Percentiles rank a stretch among this genome's conserved stretches.
These are phyloP conservation scores for Hypoxylon sp. DNA, from an alignment of 2,329 filamentous ascomycete genomes.

Conservation along the genomic window DNA sequence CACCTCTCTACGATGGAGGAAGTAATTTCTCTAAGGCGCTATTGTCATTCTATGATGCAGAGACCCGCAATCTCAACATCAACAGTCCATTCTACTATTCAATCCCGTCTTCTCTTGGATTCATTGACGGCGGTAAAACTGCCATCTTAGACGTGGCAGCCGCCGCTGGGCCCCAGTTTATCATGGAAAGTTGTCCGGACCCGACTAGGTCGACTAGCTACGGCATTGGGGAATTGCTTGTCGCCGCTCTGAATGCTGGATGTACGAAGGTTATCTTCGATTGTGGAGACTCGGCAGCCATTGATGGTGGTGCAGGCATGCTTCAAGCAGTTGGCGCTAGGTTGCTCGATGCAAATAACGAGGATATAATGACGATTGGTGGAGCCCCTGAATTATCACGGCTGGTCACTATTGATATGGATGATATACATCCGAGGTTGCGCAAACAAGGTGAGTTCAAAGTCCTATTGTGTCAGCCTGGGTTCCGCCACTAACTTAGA, in stretches of 20 bases:
- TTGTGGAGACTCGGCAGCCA: not conserved
- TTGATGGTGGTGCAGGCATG: conserved; percentile 12
- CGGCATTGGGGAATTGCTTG: not conserved
- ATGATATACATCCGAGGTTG: not conserved
- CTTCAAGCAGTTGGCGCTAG: conserved; percentile 13
- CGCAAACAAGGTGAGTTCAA: not conserved
- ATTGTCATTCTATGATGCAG: too few species aligned
- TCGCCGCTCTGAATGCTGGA: not conserved
- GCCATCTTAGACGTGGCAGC: not conserved
- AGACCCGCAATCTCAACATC: not conserved
- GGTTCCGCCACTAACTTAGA: not conserved
- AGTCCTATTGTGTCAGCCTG: not conserved
- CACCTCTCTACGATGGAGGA: not conserved
- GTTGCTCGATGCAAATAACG: not conserved
- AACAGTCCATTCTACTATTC: not conserved
- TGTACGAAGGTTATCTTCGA: conserved; percentile 1
- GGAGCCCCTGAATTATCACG: not conserved
- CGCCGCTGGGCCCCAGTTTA: not conserved
- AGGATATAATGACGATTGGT: not conserved
- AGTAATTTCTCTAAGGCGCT: not conserved
- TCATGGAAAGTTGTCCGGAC: not conserved
- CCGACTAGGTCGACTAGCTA: conserved; percentile 1
- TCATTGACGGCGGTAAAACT: not conserved
- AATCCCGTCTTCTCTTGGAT: not conserved
- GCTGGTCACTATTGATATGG: not conserved